phyloP scores from a whole-genome alignment of 257 asterid genomes.

The Osmanthus fragrans region DNA sequence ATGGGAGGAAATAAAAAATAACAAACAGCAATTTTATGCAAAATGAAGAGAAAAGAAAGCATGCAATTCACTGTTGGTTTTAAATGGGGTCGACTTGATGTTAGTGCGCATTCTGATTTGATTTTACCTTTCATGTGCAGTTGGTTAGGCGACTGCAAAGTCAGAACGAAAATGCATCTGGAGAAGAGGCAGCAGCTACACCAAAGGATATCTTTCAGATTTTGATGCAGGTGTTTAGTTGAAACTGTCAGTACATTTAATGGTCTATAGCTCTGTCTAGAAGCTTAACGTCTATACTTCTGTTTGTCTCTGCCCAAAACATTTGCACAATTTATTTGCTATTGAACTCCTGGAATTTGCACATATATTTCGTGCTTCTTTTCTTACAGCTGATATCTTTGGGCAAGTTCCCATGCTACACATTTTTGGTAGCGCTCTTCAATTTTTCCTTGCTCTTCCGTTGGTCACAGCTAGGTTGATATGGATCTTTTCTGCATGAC shows the following conservation, averaged over 20 bases:
- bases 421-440: constrained; percentile 12
- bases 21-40: background rate
- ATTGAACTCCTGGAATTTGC: background rate
- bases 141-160: constrained; percentile 79
- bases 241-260: background rate
- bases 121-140: constrained; percentile 41
- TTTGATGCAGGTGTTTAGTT: constrained; percentile 62
- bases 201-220: constrained; percentile 86
- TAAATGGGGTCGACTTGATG: constrained; percentile 10
- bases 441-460: background rate
- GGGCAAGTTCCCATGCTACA: background rate
- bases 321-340: background rate
- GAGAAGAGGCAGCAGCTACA: constrained; percentile 67
- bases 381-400: constrained; percentile 1
- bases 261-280: constrained; percentile 3
- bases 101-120: constrained; percentile 20
- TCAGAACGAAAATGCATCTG: constrained; percentile 61
- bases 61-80: background rate
- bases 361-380: background rate
- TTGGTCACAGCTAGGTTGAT: constrained; percentile 13
- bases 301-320: constrained; percentile 13
- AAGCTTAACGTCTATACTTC: constrained; percentile 17
- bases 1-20: background rate
- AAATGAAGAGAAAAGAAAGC: constrained; percentile 1
- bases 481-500: constrained; percentile 17